Evolutionary conservation across 2,329 filamentous ascomycete genomes (phyloP), one percentile per base, ranked within the genome.

Genomic region (Hypoxylon sp.): DNA sequence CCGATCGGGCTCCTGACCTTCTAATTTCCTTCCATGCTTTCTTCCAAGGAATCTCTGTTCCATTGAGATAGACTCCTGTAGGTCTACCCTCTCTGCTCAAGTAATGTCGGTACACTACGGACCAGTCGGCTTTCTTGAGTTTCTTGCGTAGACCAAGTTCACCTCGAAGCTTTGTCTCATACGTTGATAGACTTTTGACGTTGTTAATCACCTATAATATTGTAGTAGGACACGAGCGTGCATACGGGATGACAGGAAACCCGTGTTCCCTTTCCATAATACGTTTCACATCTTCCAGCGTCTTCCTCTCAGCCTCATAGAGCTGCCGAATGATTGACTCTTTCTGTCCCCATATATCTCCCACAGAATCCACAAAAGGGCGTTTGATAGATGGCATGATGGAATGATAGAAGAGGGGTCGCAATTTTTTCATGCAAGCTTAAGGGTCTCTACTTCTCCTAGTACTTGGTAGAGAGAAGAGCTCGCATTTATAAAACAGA

Each of bases 101-200:
- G 4, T 39, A 57, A 24, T 56, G 71, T 11, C 66, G 70, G 24
- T 71, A 65, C n/a, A 71, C 57, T 3, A 47, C 61, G 1, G 42
- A 13, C 70, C 67, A 71, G 44, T 73, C 70, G 1, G 17, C 14
- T 37, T 55, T 68, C 59, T 71, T 71, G 22, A 72, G 63, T 48
- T 73, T 74, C 47, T 72, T 72, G 5, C 65, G 68, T 10, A 73
- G 17, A 4, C 55, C 9, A n/a, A 73, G 48, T 24, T 50, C 59
- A 24, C 70, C 65, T 26, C 70, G 64, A 22, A 73, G 50, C 48
- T 67, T 72, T 6, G 67, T 64, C 39, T 72, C 68, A 22, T 72
- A 72, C 2, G 57, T 70, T 6, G 66, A 68, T 13, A 67, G 59
- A 3, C 70, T 73, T 22, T 44, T 51, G 14, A 10, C 5, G 0